phyloP scores from a whole-genome alignment of 768 basidiomycete species.

The Cyclocybe aegerita region DNA sequence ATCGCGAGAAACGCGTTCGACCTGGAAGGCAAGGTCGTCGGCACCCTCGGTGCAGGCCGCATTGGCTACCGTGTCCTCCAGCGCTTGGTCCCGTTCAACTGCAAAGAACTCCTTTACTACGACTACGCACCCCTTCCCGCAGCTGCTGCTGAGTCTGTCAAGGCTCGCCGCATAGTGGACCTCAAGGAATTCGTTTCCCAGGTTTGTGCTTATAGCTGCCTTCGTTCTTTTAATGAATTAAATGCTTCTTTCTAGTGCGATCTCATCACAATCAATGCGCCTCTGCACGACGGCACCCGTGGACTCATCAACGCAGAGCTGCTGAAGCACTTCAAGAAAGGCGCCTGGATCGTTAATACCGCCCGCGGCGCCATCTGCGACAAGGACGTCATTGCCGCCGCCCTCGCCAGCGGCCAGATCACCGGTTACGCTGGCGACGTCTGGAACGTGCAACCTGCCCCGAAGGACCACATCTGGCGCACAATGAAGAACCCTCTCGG shows the following conservation, averaged over 20 bases:
- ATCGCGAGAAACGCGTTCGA: constrained; percentile 84
- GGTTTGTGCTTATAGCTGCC: constrained; percentile 10
- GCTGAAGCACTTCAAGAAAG: constrained; percentile 87
- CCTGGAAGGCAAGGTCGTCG: constrained; percentile 88
- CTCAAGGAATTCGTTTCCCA: constrained; percentile 61
- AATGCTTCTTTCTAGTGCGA: constrained; percentile 48
- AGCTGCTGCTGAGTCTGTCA: constrained; percentile 65
- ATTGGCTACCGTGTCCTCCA: constrained; percentile 89
- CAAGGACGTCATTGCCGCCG: constrained; percentile 74
- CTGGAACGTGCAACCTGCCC: constrained; percentile 88
- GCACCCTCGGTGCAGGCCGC: constrained; percentile 78
- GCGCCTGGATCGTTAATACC: constrained; percentile 91
- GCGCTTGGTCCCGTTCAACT: constrained; percentile 78
- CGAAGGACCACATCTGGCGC: constrained; percentile 84
- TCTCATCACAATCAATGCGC: constrained; percentile 85
- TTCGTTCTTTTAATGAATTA: not conserved
- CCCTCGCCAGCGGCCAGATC: constrained; percentile 75
- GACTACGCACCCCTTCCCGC: constrained; percentile 76
- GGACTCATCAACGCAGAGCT: constrained; percentile 82
- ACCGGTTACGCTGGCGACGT: constrained; percentile 69
- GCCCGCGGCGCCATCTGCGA: constrained; percentile 92
- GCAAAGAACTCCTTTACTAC: constrained; percentile 89
- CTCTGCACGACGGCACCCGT: constrained; percentile 81
- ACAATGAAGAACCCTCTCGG: constrained; percentile 78
- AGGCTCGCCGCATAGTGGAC: constrained; percentile 73